phyloP scores from a whole-genome alignment of 495 filamentous ascomycete genomes.

The Penicillium salamii region DNA sequence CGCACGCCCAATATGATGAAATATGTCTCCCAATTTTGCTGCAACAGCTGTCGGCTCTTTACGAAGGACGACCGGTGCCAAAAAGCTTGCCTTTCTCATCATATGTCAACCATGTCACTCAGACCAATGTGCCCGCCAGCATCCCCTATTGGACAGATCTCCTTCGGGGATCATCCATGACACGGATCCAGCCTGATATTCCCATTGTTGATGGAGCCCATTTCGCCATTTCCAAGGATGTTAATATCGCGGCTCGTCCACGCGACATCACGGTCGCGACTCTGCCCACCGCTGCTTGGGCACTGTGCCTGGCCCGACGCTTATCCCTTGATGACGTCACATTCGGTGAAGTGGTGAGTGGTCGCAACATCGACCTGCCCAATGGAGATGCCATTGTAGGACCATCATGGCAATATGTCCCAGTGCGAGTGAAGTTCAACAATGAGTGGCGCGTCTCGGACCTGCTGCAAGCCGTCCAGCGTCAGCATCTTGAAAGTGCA shows the following conservation, averaged over 20 bases:
- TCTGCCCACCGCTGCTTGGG: conserved; percentile 54
- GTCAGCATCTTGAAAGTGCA: conserved; percentile 11
- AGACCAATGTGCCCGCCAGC: conserved; percentile 2
- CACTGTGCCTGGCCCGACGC: conserved; percentile 45
- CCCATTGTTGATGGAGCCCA: conserved; percentile 27
- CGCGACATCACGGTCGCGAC: conserved; percentile 47
- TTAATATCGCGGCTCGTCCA: conserved; percentile 36
- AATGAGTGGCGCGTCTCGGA: conserved; percentile 17
- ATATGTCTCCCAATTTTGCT: conserved; percentile 53
- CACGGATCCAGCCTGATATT: conserved; percentile 32
- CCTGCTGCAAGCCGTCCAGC: conserved; percentile 16
- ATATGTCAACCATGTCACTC: conserved; percentile 26
- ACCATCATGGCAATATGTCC: conserved; percentile 22
- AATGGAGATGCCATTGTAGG: conserved; percentile 32
- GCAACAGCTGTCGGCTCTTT: conserved; percentile 32
- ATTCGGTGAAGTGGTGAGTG: conserved; percentile 52
- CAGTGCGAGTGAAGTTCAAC: conserved; percentile 17
- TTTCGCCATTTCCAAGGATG: conserved; percentile 23
- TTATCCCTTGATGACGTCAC: conserved; percentile 41
- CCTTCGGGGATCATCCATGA: conserved; percentile 42
- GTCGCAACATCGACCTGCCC: conserved; percentile 33
- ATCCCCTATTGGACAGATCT: conserved; percentile 41
- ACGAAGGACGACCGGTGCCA: conserved; percentile 22
- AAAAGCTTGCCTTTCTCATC: conserved; percentile 40
- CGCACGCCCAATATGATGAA: conserved; percentile 61